These are phyloP conservation scores for Tetrahymena thermophila DNA, from an alignment of 73 alveolate genomes.

Conservation along the genomic window DNA sequence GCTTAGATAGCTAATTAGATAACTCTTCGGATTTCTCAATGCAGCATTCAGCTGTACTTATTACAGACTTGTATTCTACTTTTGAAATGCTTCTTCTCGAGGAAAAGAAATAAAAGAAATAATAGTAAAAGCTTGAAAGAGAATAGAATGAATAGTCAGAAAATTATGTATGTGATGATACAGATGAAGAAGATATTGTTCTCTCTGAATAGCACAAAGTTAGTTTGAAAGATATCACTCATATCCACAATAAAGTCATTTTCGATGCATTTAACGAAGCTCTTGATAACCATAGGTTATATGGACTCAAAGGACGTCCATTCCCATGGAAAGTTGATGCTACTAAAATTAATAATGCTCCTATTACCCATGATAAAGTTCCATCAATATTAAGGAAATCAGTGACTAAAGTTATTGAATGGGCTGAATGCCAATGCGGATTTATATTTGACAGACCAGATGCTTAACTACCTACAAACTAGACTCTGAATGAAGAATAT, in stretches of 20 bases:
- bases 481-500: conserved; percentile 22
- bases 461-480: conserved; percentile 2
- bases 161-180: neutral
- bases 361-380: neutral
- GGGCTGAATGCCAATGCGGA: conserved; percentile 45
- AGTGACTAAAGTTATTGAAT: neutral
- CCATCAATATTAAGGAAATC: neutral
- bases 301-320: conserved; percentile 82
- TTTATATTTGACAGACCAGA: neutral
- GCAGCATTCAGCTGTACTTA: conserved; percentile 24
- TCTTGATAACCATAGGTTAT: conserved; percentile 67
- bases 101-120: neutral
- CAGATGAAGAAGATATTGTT: neutral
- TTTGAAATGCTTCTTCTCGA: conserved; percentile 16
- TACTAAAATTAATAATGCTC: neutral
- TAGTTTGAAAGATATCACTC: conserved; percentile 10
- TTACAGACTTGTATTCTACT: conserved; percentile 13
- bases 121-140: neutral
- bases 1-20: conserved; percentile 10
- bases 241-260: conserved; percentile 32
- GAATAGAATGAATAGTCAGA: neutral
- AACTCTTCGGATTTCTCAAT: conserved; percentile 25
- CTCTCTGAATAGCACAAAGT: neutral
- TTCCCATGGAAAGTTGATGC: conserved; percentile 64
- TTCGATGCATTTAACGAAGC: conserved; percentile 86